Evolutionary conservation across 1,139 yeast species (phyloP), one percentile per base, ranked within the genome.

Genomic region (Kurtzmaniella quercitrusa): DNA sequence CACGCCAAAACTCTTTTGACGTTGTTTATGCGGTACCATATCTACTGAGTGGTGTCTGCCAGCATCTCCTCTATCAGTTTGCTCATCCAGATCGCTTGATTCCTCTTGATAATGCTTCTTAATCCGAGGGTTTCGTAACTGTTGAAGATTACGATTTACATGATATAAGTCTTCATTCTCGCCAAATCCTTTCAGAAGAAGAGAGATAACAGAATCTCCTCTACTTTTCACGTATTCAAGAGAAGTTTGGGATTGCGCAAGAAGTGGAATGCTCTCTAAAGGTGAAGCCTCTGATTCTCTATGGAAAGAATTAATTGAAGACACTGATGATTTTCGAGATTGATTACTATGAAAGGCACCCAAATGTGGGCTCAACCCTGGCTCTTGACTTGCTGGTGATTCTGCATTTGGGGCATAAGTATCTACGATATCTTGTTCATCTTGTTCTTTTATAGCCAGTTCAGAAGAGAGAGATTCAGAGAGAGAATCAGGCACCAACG

Each of bases 241-340:
- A 1, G 73, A 66, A 4, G 66, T 52, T 6, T 60, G 57, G 1
- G 75, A 66, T 41, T 57, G 51, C 15, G 58, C 56, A 16, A 73
- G 57, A 23, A 73, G 55, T 10, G 77, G 78, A 25, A 70, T 56
- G 2, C 69, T 65, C 49, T 71, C 76, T 17, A 65, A 48, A 1
- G 68, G 68, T 9, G 41, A n/a, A 11, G 40, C 31, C 4, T 15
- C 25, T 38, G 60, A 59, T 23, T 44, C 57, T 12, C 48, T 44
- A 25, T 48, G 43, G 4, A 51, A 48, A 2, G 66, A 58, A 3
- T 47, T 47, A 6, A 49, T 40, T 33, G 71, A 67, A 2, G 60
- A 50, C 3, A 55, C 36, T 0, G 73, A 67, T 1, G 68, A 60
- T 16, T 51, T 44, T 10, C 58, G 39, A 3, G 62, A 55, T 9